Percentiles rank a stretch among this genome's conserved stretches.
Conservation (phyloP, 306 rosid genomes). For the Casuarina glauca region DNA sequence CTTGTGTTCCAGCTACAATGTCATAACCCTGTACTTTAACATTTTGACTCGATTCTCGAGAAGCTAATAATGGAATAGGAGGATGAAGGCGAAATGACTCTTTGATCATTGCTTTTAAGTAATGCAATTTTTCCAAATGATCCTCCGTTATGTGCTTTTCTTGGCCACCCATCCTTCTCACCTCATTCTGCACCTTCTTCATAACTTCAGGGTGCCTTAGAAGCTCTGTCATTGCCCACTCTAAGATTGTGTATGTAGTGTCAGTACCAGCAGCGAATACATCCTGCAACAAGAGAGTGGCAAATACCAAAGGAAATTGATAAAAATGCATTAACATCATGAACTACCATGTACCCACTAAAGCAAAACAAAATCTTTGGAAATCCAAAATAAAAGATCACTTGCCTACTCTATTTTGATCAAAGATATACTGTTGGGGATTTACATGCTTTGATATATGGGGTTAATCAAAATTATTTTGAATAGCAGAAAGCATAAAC, state of each 20-base stretch:
- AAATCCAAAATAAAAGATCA: not conserved
- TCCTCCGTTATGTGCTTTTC: constrained; percentile 32
- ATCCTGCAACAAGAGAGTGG: not conserved
- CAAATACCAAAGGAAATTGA: not conserved
- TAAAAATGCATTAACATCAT: not conserved
- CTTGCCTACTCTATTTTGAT: not conserved
- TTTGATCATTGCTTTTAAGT: constrained; percentile 50
- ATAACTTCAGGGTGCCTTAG: constrained; percentile 40
- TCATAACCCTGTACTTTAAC: constrained; percentile 14
- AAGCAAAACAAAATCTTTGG: not conserved
- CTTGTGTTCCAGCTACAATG: constrained; percentile 3
- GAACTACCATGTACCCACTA: not conserved
- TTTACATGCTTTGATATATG: too few relatives aligned
- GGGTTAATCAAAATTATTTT: too few relatives aligned
- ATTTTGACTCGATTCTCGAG: constrained; percentile 32
- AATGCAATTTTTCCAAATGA: constrained; percentile 37
- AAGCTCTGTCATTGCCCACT: constrained; percentile 52
- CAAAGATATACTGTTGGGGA: too few relatives aligned
- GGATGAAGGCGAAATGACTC: constrained; percentile 46
- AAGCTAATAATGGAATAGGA: constrained; percentile 44
- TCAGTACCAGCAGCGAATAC: constrained; percentile 41
- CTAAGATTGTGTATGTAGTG: constrained; percentile 40
- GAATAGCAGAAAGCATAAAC: too few relatives aligned
- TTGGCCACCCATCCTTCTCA: constrained; percentile 7
- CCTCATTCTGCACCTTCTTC: constrained; percentile 42